These are phyloP conservation scores for Stagonosporopsis cucurbitacearum DNA, from an alignment of 2,329 filamentous ascomycete species.

Conservation along the genomic window DNA sequence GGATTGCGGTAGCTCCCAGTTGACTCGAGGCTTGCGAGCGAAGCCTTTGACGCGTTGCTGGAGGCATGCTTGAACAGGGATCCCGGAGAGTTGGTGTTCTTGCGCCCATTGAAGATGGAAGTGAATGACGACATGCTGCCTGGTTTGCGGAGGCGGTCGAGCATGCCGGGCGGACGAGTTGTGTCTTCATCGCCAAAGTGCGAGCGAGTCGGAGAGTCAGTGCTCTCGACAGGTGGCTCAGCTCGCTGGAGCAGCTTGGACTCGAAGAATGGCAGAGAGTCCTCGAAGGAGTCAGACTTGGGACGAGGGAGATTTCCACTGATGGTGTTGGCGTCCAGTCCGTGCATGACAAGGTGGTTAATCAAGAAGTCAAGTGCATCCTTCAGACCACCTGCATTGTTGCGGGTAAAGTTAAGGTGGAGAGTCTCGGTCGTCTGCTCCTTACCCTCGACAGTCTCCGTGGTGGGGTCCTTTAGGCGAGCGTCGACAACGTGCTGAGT, in stretches of 20 bases:
- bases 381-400: constrained; percentile 93
- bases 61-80: constrained; percentile 87
- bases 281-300: constrained; percentile 98
- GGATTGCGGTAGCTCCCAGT: constrained; percentile 95
- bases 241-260: constrained; percentile 96
- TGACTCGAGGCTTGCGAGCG: constrained; percentile 93
- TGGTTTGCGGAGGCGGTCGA: constrained; percentile 92
- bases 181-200: constrained; percentile 86
- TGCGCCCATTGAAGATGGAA: constrained; percentile 93
- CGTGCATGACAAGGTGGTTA: constrained; percentile 81
- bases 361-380: constrained; percentile 96
- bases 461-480: constrained; percentile 65
- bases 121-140: constrained; percentile 93
- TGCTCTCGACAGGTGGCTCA: constrained; percentile 73
- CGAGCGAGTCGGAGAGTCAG: constrained; percentile 87
- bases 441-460: constrained; percentile 50
- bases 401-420: constrained; percentile 78
- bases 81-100: constrained; percentile 80
- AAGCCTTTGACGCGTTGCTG: constrained; percentile 92
- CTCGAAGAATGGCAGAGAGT: constrained; percentile 94
- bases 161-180: constrained; percentile 63
- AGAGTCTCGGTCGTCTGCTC: constrained; percentile 55
- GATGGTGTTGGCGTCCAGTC: constrained; percentile 82
- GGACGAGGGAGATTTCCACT: constrained; percentile 97
- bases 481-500: constrained; percentile 91